Evolutionary conservation across 495 filamentous ascomycete genomes (phyloP), one percentile per base, ranked within the genome.

Genomic region (Polyplosphaeria fusca): DNA sequence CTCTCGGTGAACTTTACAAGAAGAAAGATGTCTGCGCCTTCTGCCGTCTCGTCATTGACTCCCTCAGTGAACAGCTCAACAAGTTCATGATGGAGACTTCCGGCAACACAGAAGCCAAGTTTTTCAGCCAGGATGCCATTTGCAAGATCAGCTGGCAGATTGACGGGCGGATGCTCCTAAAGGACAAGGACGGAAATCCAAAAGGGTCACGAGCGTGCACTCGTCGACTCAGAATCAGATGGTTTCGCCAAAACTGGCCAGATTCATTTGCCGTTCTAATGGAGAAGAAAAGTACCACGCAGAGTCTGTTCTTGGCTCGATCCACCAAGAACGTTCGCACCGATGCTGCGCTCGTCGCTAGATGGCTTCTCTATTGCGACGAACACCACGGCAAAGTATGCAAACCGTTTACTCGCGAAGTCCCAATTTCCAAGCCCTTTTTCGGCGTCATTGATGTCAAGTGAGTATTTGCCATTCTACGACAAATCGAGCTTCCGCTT

Each of bases 241-340:
- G 46, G 46, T 7, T 14, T 35, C 9, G 18, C 11, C n/a, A 16
- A 18, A 12, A 12, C 11, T 48, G 46, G 46, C 46, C 23, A 23
- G 46, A 48, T 48, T 48, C 46, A 5, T 48, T 48, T 22, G 46
- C 25, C 11, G 46, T 48, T 4, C 18, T 48, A 27, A 48, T 48
- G 46, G 46, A 48, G 25, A 28, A 48, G 19, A 48, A 48, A 22
- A 27, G 26, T 20, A 48, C 46, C 11, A 48, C 24, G 3, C 46
- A 48, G 46, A 48, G 26, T 18, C 16, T 48, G 25, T 48, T 48
- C 27, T 27, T 48, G 11, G 46, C 46, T n/a, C 20, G 46, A 32
- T 48, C 46, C 7, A 23, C 25, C 5, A 27, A 48, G 25, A 48
- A 48, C 46, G 14, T 48, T 18, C 20, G 25, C 4, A 23, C 25